phyloP scores from a whole-genome alignment of 139 green algal genomes.

The Micractinium conductrix region DNA sequence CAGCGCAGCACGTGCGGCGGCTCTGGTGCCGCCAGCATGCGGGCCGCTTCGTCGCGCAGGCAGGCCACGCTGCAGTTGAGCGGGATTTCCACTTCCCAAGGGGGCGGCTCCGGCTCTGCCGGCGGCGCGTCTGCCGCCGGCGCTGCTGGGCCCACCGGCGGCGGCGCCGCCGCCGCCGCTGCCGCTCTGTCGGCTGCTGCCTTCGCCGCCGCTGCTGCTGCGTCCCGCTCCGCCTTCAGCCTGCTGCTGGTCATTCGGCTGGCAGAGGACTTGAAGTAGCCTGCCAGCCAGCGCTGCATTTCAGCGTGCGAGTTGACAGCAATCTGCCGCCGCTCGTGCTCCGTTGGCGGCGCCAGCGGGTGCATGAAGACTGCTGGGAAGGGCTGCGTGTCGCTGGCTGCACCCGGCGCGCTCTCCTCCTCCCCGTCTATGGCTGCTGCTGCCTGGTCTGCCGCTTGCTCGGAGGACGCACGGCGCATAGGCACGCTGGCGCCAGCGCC shows the following conservation, averaged over 20 bases:
- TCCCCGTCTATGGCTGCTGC: too few relatives aligned
- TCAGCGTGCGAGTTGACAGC: background rate
- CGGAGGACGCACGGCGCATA: too few relatives aligned
- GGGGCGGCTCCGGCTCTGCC: background rate
- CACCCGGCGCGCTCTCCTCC: background rate
- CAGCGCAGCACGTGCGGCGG: background rate
- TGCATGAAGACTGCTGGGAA: conserved; percentile 6
- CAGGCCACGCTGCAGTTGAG: background rate
- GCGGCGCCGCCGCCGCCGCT: background rate
- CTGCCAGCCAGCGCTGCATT: conserved; percentile 2
- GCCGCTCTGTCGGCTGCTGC: background rate
- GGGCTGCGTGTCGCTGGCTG: background rate
- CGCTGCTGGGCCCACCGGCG: background rate
- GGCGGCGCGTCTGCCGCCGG: background rate
- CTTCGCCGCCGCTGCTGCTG: background rate
- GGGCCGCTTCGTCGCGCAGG: background rate
- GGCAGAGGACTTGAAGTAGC: background rate
- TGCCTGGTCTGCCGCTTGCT: too few relatives aligned
- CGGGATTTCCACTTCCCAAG: background rate
- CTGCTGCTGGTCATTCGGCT: background rate
- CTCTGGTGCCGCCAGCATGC: background rate
- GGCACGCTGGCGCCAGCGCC: too few relatives aligned
- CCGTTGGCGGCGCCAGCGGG: too few relatives aligned
- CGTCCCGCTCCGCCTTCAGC: background rate
- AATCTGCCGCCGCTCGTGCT: background rate